Percentiles rank a stretch among this genome's conserved stretches.
These are phyloP conservation scores for Spizellomyces punctatus DNA, from an alignment of 192 early-diverging fungal species.

Conservation along the genomic window DNA sequence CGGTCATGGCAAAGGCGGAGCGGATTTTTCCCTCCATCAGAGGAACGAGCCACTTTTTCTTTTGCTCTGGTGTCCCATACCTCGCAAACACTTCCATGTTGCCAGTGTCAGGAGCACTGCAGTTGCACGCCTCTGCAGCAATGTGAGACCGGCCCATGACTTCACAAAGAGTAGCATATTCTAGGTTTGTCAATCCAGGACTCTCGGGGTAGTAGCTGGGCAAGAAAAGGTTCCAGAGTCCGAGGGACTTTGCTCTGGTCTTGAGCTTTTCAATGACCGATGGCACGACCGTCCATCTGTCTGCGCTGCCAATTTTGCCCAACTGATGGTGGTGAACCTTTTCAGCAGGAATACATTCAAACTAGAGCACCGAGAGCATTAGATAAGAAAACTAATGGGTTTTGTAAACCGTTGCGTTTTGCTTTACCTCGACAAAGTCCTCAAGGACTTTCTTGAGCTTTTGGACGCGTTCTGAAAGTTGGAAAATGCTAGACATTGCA, in stretches of 20 bases:
- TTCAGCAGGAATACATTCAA: constrained; percentile 96
- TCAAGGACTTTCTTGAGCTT: constrained; percentile 38
- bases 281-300: constrained; percentile 87
- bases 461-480: constrained; percentile 39
- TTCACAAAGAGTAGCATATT: constrained; percentile 92
- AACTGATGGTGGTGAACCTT: constrained; percentile 71
- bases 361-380: background rate
- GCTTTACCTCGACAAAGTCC: constrained; percentile 51
- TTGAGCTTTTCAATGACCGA: constrained; percentile 89
- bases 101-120: constrained; percentile 93
- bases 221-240: constrained; percentile 97
- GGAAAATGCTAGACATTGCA: constrained; percentile 17
- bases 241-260: constrained; percentile 77
- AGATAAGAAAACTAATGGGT: background rate
- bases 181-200: constrained; percentile 89
- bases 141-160: constrained; percentile 80
- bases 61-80: constrained; percentile 86
- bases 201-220: constrained; percentile 78
- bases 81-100: constrained; percentile 99
- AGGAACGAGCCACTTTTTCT: constrained; percentile 68
- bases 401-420: background rate
- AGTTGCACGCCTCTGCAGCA: constrained; percentile 88
- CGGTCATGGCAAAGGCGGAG: constrained; percentile 99
- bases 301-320: constrained; percentile 59
- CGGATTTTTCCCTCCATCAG: constrained; percentile 90